Evolutionary conservation across 805 yeast genomes (phyloP).

Genomic region (Saturnispora silvae): DNA sequence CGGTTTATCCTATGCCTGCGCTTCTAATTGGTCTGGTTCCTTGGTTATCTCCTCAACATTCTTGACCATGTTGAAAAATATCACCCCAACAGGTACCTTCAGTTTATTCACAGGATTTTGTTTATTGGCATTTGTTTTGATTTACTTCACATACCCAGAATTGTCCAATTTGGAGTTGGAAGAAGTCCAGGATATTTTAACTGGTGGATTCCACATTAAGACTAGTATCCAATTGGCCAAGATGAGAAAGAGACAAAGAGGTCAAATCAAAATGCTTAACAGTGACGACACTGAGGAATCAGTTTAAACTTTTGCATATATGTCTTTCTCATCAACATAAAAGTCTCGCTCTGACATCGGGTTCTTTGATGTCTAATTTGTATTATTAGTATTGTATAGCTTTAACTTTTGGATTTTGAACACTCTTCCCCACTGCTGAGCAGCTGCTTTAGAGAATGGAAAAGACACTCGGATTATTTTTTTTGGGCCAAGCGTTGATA

Average conservation of each 20-base stretch:
- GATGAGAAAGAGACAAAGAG: conserved; percentile 23
- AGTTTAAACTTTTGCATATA: too few species aligned
- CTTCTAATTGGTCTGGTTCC: conserved; percentile 93
- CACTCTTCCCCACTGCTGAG: too few species aligned
- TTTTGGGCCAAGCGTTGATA: too few species aligned
- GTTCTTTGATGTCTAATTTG: too few species aligned
- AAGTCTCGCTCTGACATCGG: too few species aligned
- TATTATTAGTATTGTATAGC: too few species aligned
- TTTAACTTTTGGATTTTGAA: too few species aligned
- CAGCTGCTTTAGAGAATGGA: too few species aligned
- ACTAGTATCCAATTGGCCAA: conserved; percentile 47
- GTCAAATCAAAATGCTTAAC: not conserved
- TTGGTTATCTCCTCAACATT: conserved; percentile 84
- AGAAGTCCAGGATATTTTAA: conserved; percentile 73
- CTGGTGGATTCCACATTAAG: conserved; percentile 80
- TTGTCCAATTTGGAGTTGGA: conserved; percentile 83
- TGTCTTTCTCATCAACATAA: too few species aligned
- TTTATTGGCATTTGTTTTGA: conserved; percentile 58
- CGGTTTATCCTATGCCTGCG: conserved; percentile 85
- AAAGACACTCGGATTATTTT: too few species aligned
- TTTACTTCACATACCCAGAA: conserved; percentile 84
- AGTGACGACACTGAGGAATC: conserved; percentile 1
- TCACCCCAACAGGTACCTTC: conserved; percentile 93
- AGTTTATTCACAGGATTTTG: conserved; percentile 81
- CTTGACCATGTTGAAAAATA: conserved; percentile 84